Evolutionary conservation across 2,329 filamentous ascomycete genomes (phyloP), one percentile per base, ranked within the genome.

Genomic region (Pseudogymnoascus sp.): DNA sequence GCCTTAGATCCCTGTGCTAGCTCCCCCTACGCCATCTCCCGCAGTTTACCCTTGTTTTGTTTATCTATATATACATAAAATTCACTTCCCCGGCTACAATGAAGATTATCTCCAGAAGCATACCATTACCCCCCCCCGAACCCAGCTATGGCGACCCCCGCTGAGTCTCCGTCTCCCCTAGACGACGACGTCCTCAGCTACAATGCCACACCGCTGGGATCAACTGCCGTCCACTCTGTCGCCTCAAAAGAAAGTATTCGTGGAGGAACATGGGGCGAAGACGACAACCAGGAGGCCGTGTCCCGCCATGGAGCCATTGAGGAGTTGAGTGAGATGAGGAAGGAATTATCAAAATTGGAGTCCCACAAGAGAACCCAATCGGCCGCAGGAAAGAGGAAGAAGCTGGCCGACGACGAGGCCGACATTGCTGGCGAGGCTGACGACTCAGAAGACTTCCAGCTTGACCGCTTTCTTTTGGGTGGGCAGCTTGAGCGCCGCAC

Each of bases 401-500:
- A 56, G 47, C n/a, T 31, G n/a, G n/a, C 8, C 4, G 47, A 56
- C 47, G 47, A 56, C 25, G 47, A 56, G 47, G 47, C 47, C 7
- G 25, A 56, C 5, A 31, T 31, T 12, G 47, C 47, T 4, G 44
- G 3, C 18, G 42, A 56, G 25, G 75, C 74, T 50, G 76, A 74
- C 4, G 78, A 82, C 14, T 79, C 82, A 14, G 78, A 83, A 0
- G 85, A 83, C 2, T 91, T 92, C 66, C 82, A 89, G 65, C 79
- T 92, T 1, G 82, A 82, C 35, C 77, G 84, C 11, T 92, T 92
- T 71, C 83, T 92, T 75, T 82, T 84, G 56, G 84, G 90, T 65
- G 89, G 89, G 1, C 87, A 89, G 69, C 86, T 92, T 64, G 90
- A 92, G 74, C 90, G 88, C 72, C 82, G 88, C 11, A 84, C 83